Evolutionary conservation across 306 rosid species (phyloP).

Genomic region (Amphicarpaea edgeworthii): DNA sequence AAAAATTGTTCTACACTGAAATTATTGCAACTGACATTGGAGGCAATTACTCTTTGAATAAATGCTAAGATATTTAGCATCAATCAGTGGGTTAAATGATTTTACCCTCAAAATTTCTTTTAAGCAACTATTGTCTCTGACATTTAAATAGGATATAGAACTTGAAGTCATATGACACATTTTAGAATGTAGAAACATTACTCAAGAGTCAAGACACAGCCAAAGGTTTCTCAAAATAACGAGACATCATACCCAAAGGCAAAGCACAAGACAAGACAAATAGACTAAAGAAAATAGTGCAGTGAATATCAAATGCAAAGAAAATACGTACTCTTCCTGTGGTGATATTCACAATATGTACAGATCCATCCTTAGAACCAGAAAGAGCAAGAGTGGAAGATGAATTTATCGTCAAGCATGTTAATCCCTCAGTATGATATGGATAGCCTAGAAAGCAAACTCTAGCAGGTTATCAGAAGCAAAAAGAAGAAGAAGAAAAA

Average conservation of each 20-base stretch:
- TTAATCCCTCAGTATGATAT: constrained; percentile 78
- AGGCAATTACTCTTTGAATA: constrained; percentile 30
- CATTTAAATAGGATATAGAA: constrained; percentile 6
- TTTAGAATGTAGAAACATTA: constrained; percentile 13
- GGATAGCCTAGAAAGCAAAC: constrained; percentile 74
- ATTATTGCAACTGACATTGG: constrained; percentile 5
- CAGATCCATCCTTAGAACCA: constrained; percentile 88
- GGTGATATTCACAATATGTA: constrained; percentile 74
- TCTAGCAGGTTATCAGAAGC: constrained; percentile 21
- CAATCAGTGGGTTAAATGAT: constrained; percentile 16
- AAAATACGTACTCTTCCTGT: constrained; percentile 74
- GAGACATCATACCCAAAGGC: constrained; percentile 22
- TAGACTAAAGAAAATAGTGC: constrained; percentile 28
- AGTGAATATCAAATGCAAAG: constrained; percentile 35
- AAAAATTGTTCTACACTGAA: constrained; percentile 21
- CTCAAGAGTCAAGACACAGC: constrained; percentile 13
- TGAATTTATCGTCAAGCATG: constrained; percentile 81
- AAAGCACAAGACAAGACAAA: constrained; percentile 30
- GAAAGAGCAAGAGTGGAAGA: constrained; percentile 77
- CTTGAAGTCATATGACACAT: constrained; percentile 7
- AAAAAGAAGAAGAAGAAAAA: not conserved
- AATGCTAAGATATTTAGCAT: constrained; percentile 32
- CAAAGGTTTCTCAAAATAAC: constrained; percentile 32
- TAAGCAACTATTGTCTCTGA: constrained; percentile 21
- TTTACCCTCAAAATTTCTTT: constrained; percentile 10